Evolutionary conservation across 2,329 filamentous ascomycete species (phyloP), one percentile per base, ranked within the genome.

Genomic region (Chrysoporthe austroafricana): DNA sequence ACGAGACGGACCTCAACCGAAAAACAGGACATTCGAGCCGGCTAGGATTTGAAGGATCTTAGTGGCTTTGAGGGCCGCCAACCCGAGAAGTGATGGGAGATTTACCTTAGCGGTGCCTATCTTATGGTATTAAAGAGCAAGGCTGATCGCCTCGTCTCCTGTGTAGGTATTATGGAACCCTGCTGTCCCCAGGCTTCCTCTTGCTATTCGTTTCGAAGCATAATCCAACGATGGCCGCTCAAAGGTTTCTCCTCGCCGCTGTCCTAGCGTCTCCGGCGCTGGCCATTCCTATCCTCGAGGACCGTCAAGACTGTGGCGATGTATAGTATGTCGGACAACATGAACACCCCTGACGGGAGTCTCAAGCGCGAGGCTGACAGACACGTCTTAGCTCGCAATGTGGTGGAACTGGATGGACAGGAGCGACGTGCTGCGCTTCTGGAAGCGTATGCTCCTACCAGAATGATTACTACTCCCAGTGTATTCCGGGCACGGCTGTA

Each of bases 331-430:
- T 64, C n/a, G 43, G 60, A 26, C 54, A 26, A 42, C 60, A 50
- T 7, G 7, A 34, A 36, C 11, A 34, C 43, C 54, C 9, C 32
- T 18, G 34, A 13, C 11, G 32, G 6, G 34, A 9, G 34, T 4
- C 5, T 9, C n/a, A 3, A 62, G 11, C 8, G 4, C 4, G 34
- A 36, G 11, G 42, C 48, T 9, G 21, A 52, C 36, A 14, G 62
- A 70, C 50, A 73, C 68, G 63, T 52, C 26, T 54, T 14, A 77
- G 75, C 72, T 66, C 70, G 32, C 83, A 84, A 68, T 84, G 83
- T 54, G 83, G 82, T 66, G 82, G 83, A n/a, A 77, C 71, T n/a
- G 77, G 75, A 64, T 84, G 76, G 76, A 73, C 69, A 18, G 83
- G 82, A 32, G 71, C 80, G n/a, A 82, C 80, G 2, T 83, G 81